Conservation (phyloP, 169 alveolate genomes). For the Pseudocohnilembus persalinus region DNA sequence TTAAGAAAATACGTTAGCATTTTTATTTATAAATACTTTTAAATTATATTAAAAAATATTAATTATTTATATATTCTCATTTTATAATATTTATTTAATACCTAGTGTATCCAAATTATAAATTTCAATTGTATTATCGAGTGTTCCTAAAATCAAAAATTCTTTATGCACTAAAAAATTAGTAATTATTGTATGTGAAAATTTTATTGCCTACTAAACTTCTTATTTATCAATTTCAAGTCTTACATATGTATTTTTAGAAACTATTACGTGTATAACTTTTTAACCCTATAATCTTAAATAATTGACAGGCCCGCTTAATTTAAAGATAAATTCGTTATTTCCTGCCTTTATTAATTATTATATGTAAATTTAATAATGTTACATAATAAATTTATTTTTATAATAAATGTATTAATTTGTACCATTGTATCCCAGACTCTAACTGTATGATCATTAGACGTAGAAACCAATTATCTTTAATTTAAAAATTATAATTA, state of each 20-base stretch:
- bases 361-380: not conserved
- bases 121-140: conserved; percentile 43
- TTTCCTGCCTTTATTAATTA: conserved; percentile 14
- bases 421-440: conserved; percentile 58
- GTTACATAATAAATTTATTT: not conserved
- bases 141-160: conserved; percentile 51
- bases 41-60: no score
- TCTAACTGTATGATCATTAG: conserved; percentile 71
- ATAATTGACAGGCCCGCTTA: conserved; percentile 28
- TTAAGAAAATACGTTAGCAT: no score
- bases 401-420: not conserved
- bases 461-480: conserved; percentile 55
- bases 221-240: conserved; percentile 9
- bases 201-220: not conserved
- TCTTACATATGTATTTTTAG: conserved; percentile 33
- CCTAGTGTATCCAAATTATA: conserved; percentile 1
- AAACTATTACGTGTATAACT: conserved; percentile 22
- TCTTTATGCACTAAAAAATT: conserved; percentile 28
- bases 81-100: no score
- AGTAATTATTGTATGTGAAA: conserved; percentile 22
- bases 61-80: not conserved
- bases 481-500: conserved; percentile 38
- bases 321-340: conserved; percentile 30
- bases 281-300: conserved; percentile 21
- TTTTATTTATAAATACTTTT: no score